These are phyloP conservation scores for Eucalyptus microcorys DNA, from an alignment of 345 rosid genomes.

Conservation along the genomic window DNA sequence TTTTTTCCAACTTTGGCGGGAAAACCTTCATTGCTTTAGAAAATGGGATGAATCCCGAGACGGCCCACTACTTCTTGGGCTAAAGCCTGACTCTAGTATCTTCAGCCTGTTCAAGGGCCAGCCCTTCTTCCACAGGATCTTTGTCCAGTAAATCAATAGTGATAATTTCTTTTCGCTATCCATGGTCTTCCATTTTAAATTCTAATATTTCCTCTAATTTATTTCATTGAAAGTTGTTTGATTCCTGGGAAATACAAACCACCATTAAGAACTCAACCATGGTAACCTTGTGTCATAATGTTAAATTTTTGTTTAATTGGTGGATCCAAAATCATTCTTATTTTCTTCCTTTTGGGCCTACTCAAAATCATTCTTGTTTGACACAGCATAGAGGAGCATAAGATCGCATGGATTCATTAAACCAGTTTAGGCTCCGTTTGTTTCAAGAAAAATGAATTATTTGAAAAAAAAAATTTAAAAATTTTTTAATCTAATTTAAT, in stretches of 20 bases:
- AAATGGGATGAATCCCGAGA: background rate
- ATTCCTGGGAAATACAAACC: background rate
- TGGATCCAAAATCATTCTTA: background rate
- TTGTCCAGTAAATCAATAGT: background rate
- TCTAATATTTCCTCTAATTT: background rate
- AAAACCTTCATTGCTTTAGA: background rate
- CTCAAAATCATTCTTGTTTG: background rate
- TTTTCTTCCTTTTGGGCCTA: background rate
- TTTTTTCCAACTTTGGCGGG: background rate
- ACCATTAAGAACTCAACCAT: background rate
- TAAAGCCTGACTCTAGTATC: background rate
- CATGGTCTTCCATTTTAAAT: background rate
- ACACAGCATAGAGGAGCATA: background rate
- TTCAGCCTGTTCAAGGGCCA: background rate
- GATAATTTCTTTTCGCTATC: background rate
- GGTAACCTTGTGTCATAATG: background rate
- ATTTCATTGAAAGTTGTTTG: background rate
- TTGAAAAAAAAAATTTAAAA: no score
- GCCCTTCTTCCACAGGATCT: background rate
- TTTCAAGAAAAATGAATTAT: no score
- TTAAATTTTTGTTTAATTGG: background rate
- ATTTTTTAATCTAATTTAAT: no score
- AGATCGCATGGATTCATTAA: background rate
- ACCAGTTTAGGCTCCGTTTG: background rate
- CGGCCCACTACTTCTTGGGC: background rate